Evolutionary conservation across 1,284 basidiomycete species (phyloP).

Genomic region (Melampsora occidentalis): DNA sequence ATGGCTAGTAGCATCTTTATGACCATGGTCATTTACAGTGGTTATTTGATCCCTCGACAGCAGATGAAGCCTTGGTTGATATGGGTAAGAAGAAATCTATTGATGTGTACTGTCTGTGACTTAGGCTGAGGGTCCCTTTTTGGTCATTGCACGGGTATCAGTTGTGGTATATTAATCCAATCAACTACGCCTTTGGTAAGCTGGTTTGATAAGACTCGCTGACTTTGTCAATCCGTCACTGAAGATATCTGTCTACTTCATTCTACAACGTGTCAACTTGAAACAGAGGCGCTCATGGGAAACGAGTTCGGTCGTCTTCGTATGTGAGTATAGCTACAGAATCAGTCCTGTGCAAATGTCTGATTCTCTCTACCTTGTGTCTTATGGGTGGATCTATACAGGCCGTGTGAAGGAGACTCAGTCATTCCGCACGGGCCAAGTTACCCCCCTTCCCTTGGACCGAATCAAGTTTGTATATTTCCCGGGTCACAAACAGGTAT

Average conservation of each 20-base stretch:
- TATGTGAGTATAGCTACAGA: not conserved
- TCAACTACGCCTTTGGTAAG: slow-evolving; percentile 4
- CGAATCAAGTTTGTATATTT: slow-evolving; percentile 55
- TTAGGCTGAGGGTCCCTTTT: slow-evolving; percentile 55
- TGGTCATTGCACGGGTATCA: slow-evolving; percentile 61
- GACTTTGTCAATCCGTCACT: not conserved
- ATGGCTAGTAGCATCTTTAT: not conserved
- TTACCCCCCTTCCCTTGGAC: slow-evolving; percentile 50
- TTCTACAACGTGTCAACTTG: not conserved
- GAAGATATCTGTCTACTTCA: not conserved
- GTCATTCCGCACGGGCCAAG: not conserved
- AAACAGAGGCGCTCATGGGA: not conserved
- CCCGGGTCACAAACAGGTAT: slow-evolving; percentile 52
- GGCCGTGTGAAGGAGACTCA: not conserved
- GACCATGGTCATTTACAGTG: slow-evolving; percentile 41
- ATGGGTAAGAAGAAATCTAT: not conserved
- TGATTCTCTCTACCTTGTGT: not conserved
- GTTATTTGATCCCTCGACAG: slow-evolving; percentile 45
- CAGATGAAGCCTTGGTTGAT: slow-evolving; percentile 57
- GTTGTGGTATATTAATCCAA: slow-evolving; percentile 3
- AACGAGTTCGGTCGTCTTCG: not conserved
- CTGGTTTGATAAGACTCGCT: not conserved
- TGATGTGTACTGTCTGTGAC: not conserved
- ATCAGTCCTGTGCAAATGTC: not conserved
- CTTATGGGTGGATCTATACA: not conserved